phyloP scores from a whole-genome alignment of 345 rosid genomes.

The Anastatica hierochuntica region DNA sequence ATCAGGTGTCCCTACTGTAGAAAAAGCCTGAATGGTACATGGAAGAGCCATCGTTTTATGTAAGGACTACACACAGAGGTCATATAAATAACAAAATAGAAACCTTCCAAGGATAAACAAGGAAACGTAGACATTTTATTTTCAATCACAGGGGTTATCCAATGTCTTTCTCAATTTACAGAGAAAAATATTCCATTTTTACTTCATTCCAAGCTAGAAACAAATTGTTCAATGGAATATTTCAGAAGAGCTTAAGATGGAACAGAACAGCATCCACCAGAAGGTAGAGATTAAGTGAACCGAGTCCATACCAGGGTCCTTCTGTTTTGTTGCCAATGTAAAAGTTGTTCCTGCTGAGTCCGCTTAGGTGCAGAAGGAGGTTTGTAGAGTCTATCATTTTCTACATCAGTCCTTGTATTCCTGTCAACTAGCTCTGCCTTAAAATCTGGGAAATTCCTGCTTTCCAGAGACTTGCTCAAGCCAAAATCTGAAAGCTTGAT shows the following conservation, averaged over 20 bases:
- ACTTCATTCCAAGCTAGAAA: slow-evolving; percentile 7
- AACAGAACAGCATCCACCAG: not conserved
- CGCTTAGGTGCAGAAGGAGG: slow-evolving; percentile 47
- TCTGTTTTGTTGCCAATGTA: slow-evolving; percentile 67
- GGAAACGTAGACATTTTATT: not conserved
- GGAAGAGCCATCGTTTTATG: slow-evolving; percentile 8
- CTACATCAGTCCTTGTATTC: slow-evolving; percentile 34
- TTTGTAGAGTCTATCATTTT: slow-evolving; percentile 33
- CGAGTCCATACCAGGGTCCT: slow-evolving; percentile 43
- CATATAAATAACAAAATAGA: not conserved
- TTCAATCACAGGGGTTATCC: not conserved
- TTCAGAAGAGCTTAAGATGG: not conserved
- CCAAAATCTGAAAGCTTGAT: slow-evolving; percentile 70
- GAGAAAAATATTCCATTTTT: not conserved
- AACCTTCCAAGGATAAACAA: not conserved
- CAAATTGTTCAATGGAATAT: not conserved
- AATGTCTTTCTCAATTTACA: slow-evolving; percentile 2
- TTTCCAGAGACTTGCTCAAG: slow-evolving; percentile 55
- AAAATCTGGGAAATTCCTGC: slow-evolving; percentile 40
- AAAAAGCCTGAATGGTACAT: slow-evolving; percentile 29
- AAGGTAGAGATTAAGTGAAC: slow-evolving; percentile 4
- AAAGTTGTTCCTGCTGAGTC: slow-evolving; percentile 58
- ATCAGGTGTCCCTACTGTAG: slow-evolving; percentile 43
- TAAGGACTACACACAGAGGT: not conserved
- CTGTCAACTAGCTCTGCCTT: slow-evolving; percentile 35